A percentile compares a stretch with the other conserved stretches of the same genome.
These are phyloP conservation scores for Ephemerocybe angulata DNA, from an alignment of 768 basidiomycete genomes.

Conservation along the genomic window DNA sequence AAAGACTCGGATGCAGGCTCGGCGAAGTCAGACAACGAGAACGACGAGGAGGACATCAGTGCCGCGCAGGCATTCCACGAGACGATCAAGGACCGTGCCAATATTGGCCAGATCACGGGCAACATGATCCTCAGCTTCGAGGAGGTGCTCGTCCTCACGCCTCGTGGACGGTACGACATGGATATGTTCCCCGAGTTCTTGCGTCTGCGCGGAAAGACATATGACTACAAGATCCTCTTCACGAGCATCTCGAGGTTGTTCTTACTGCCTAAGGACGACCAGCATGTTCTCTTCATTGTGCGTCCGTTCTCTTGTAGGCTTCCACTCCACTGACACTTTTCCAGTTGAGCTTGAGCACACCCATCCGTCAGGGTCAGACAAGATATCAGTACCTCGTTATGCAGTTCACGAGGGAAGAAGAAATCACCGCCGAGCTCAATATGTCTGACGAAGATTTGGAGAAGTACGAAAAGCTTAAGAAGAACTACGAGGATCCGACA, in stretches of 20 bases:
- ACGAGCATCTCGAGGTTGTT: slow-evolving; percentile 84
- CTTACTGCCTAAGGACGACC: slow-evolving; percentile 93
- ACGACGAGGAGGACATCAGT: slow-evolving; percentile 75
- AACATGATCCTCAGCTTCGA: slow-evolving; percentile 93
- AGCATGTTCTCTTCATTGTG: slow-evolving; percentile 93
- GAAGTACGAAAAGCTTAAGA: slow-evolving; percentile 81
- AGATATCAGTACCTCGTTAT: slow-evolving; percentile 97
- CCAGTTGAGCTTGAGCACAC: slow-evolving; percentile 85
- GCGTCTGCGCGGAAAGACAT: slow-evolving; percentile 95
- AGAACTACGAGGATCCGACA: slow-evolving; percentile 92
- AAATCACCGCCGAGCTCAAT: slow-evolving; percentile 93
- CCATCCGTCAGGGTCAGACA: slow-evolving; percentile 97
- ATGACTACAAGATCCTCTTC: slow-evolving; percentile 97
- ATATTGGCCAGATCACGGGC: slow-evolving; percentile 87
- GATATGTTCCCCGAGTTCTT: slow-evolving; percentile 97
- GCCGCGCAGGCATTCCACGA: slow-evolving; percentile 98
- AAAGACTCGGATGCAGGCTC: slow-evolving; percentile 73
- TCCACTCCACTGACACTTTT: not conserved
- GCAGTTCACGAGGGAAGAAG: slow-evolving; percentile 96
- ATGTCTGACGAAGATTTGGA: slow-evolving; percentile 80
- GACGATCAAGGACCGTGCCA: slow-evolving; percentile 91
- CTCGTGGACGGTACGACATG: slow-evolving; percentile 94
- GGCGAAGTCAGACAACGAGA: slow-evolving; percentile 68
- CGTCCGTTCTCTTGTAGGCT: slow-evolving; percentile 27
- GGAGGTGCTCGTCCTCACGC: slow-evolving; percentile 91